These are phyloP conservation scores for Vitis amurensis DNA, from an alignment of 164 flowering plant species.

Conservation along the genomic window DNA sequence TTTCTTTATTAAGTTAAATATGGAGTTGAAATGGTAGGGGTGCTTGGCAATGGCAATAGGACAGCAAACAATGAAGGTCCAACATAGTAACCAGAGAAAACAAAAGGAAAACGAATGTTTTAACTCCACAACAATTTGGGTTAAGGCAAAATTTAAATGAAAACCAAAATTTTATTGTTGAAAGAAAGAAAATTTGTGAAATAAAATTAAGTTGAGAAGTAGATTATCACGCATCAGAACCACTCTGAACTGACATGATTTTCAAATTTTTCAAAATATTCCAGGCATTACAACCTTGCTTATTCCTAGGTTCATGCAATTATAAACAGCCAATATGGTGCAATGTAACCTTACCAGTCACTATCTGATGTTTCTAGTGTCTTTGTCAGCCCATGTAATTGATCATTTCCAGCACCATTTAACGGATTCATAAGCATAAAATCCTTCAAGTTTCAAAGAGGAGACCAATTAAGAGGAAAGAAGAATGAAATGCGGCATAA, in stretches of 20 bases:
- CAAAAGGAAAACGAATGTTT: background rate
- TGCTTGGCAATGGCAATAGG: too few relatives aligned
- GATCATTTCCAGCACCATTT: conserved; percentile 21
- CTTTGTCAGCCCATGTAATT: conserved; percentile 42
- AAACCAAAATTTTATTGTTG: background rate
- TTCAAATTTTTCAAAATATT: background rate
- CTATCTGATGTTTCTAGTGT: conserved; percentile 35
- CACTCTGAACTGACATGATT: background rate
- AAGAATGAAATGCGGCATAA: background rate
- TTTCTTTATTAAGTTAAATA: background rate
- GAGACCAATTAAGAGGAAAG: background rate
- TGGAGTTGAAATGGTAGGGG: background rate
- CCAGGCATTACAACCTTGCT: background rate
- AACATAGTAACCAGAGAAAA: background rate
- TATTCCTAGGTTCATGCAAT: background rate
- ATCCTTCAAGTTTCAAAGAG: conserved; percentile 17
- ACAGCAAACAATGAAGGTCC: background rate
- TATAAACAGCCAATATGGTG: background rate
- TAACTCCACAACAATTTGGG: background rate
- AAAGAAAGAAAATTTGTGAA: background rate
- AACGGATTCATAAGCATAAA: conserved; percentile 15
- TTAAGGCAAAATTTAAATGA: background rate
- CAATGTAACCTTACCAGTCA: conserved; percentile 37
- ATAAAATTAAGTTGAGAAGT: background rate
- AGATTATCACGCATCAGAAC: background rate